phyloP scores from a whole-genome alignment of 768 basidiomycete species.

The Lactarius trivialis region DNA sequence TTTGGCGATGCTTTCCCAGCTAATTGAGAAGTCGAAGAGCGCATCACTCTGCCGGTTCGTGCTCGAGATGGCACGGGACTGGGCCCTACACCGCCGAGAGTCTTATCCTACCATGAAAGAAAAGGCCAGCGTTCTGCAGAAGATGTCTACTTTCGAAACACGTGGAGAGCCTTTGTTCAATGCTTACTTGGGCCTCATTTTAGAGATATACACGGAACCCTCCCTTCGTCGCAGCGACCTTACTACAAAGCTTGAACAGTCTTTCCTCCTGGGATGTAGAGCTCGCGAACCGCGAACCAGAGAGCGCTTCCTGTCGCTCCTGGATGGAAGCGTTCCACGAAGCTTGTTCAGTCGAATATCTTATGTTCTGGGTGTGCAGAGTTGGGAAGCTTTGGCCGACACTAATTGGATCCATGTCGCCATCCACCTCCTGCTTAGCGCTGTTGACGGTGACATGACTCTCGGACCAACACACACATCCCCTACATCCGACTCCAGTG shows the following conservation, averaged over 20 bases:
- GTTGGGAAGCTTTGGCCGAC: constrained; percentile 88
- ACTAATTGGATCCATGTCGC: constrained; percentile 94
- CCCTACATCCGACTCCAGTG: constrained; percentile 32
- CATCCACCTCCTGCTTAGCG: constrained; percentile 81
- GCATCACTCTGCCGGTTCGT: constrained; percentile 71
- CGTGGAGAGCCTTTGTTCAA: constrained; percentile 75
- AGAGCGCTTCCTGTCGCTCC: constrained; percentile 80
- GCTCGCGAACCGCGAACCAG: constrained; percentile 73
- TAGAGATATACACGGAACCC: constrained; percentile 91
- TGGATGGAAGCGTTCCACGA: constrained; percentile 84
- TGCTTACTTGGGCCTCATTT: constrained; percentile 81
- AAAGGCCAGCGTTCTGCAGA: constrained; percentile 81
- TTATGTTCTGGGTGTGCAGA: constrained; percentile 89
- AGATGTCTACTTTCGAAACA: constrained; percentile 79
- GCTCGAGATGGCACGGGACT: constrained; percentile 78
- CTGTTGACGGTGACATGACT: constrained; percentile 41
- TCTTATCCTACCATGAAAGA: constrained; percentile 91
- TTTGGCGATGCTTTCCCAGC: constrained; percentile 64
- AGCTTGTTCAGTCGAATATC: constrained; percentile 75
- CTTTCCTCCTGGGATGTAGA: constrained; percentile 88
- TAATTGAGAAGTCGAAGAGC: constrained; percentile 89
- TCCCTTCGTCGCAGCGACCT: constrained; percentile 83
- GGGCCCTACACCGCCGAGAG: constrained; percentile 85
- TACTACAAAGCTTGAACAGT: constrained; percentile 86
- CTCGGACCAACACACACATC: constrained; percentile 40